Conservation (phyloP, 306 rosid genomes). For the Trifolium repens region DNA sequence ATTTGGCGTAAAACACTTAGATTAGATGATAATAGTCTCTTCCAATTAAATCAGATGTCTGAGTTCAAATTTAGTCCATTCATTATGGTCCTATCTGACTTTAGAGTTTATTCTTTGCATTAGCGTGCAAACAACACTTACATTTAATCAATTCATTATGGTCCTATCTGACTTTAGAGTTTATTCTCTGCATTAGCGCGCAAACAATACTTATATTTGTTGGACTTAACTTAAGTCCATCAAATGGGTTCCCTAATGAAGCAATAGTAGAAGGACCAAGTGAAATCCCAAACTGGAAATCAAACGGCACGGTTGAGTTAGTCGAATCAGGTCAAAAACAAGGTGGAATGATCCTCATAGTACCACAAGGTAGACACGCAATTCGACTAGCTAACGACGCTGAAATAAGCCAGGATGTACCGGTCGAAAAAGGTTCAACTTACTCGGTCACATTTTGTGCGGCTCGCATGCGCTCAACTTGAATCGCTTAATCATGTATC, state of each 20-base stretch:
- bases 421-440: constrained; percentile 76
- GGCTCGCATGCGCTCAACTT: constrained; percentile 94
- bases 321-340: constrained; percentile 85
- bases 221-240: too few species aligned
- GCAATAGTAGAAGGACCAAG: constrained; percentile 55
- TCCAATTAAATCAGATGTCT: too few species aligned
- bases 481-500: constrained; percentile 91
- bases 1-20: too few species aligned
- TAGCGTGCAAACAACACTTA: too few species aligned
- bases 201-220: too few species aligned
- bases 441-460: constrained; percentile 94
- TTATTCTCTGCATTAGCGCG: too few species aligned
- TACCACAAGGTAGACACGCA: constrained; percentile 94
- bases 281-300: constrained; percentile 71
- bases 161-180: too few species aligned
- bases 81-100: too few species aligned
- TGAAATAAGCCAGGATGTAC: constrained; percentile 76
- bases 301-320: constrained; percentile 80
- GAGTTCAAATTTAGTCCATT: too few species aligned
- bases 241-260: constrained; percentile 71
- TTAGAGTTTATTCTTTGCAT: too few species aligned
- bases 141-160: too few species aligned
- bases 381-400: constrained; percentile 91
- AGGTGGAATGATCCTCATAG: constrained; percentile 95
- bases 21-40: too few species aligned